Evolutionary conservation across 495 filamentous ascomycete genomes (phyloP).

Genomic region (Aspergillus nidulans): DNA sequence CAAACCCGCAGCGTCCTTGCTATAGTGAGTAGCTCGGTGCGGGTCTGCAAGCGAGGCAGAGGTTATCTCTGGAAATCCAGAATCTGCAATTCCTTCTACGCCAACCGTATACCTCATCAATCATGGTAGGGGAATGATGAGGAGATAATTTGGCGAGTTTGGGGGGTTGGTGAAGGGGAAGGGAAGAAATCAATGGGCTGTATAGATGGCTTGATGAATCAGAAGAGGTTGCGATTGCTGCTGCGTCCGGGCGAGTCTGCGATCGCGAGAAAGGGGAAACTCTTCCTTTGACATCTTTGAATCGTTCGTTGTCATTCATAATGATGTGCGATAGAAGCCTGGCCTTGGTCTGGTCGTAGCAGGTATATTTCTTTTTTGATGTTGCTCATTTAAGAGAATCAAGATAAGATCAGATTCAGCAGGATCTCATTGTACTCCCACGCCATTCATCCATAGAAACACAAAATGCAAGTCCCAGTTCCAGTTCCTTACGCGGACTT

Average conservation of each 20-base stretch:
- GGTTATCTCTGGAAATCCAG: conserved; percentile 22
- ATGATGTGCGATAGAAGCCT: background rate
- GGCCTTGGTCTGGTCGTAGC: conserved; percentile 25
- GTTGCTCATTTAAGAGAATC: conserved; percentile 25
- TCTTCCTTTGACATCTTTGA: conserved; percentile 23
- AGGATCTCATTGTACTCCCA: conserved; percentile 24
- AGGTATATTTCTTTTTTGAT: conserved; percentile 22
- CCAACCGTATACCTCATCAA: conserved; percentile 51
- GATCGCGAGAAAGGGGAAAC: background rate
- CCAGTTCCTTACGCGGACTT: conserved; percentile 17
- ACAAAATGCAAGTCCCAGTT: conserved; percentile 30
- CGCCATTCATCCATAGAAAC: conserved; percentile 36
- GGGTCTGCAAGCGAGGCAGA: conserved; percentile 51
- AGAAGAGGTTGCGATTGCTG: background rate
- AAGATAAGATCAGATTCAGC: conserved; percentile 17
- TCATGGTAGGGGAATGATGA: conserved; percentile 42
- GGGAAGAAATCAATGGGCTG: background rate
- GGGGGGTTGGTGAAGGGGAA: background rate
- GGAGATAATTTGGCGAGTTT: conserved; percentile 46
- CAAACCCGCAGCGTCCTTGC: conserved; percentile 43
- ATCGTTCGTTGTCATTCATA: conserved; percentile 5
- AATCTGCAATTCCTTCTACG: conserved; percentile 37
- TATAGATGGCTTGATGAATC: background rate
- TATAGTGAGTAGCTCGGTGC: conserved; percentile 30
- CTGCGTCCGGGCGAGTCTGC: background rate